A percentile compares a stretch with the other conserved stretches of the same genome.
phyloP scores from a whole-genome alignment of 176 grass and related monocot genomes.

The Chrysopogon serrulatus region DNA sequence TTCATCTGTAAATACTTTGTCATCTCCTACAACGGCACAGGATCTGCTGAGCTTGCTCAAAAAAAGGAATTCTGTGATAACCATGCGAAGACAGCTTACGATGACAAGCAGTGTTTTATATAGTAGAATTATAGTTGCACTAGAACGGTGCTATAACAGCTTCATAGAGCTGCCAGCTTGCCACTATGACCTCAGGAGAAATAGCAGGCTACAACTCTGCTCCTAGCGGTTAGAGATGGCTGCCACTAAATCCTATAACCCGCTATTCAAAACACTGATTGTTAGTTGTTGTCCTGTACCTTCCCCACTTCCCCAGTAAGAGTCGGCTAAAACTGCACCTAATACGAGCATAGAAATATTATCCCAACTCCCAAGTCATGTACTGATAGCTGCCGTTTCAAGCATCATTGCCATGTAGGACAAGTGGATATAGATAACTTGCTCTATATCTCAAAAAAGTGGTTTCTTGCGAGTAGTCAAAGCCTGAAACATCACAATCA shows the following conservation, averaged over 20 bases:
- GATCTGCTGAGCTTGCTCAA: no score
- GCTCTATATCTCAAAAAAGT: slow-evolving; percentile 16
- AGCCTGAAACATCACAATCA: slow-evolving; percentile 13
- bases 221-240: no score
- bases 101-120: slow-evolving; percentile 1
- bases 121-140: no score
- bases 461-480: slow-evolving; percentile 29
- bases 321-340: slow-evolving; percentile 27
- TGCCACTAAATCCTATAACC: no score
- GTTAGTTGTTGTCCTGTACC: slow-evolving; percentile 18
- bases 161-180: no score
- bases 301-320: slow-evolving; percentile 44
- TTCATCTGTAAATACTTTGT: no score
- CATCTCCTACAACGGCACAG: no score
- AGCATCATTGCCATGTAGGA: slow-evolving; percentile 28
- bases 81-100: slow-evolving; percentile 16
- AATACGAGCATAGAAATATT: slow-evolving; percentile 27
- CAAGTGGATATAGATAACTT: slow-evolving; percentile 46
- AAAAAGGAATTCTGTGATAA: background rate
- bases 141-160: no score
- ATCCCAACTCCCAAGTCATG: slow-evolving; percentile 26
- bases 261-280: no score
- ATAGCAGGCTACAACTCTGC: no score
- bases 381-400: slow-evolving; percentile 33
- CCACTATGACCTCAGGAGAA: no score